Evolutionary conservation across 1,284 basidiomycete species (phyloP).

Genomic region (Leccinum fallax): DNA sequence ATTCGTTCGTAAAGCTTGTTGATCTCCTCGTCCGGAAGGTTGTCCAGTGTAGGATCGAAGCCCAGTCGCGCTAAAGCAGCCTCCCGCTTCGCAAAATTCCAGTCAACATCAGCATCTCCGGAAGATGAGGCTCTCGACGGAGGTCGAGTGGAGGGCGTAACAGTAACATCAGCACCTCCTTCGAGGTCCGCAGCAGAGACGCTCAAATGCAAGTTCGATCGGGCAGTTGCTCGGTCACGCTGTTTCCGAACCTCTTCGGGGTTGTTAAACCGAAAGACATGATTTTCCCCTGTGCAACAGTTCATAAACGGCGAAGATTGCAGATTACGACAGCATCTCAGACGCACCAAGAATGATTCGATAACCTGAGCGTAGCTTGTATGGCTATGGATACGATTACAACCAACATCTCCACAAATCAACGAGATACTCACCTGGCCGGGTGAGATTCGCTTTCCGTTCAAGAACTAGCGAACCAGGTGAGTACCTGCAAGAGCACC

Average conservation of each 20-base stretch:
- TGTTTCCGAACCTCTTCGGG: constrained; percentile 93
- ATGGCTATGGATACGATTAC: constrained; percentile 50
- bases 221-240: constrained; percentile 74
- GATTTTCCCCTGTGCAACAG: constrained; percentile 76
- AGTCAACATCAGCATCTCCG: constrained; percentile 81
- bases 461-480: constrained; percentile 67
- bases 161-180: constrained; percentile 42
- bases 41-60: constrained; percentile 84
- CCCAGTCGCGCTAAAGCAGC: constrained; percentile 85
- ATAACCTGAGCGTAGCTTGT: constrained; percentile 89
- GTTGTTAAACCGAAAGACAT: constrained; percentile 98
- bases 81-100: constrained; percentile 92
- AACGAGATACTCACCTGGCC: constrained; percentile 57
- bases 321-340: constrained; percentile 6
- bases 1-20: constrained; percentile 93
- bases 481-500: constrained; percentile 6
- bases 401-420: constrained; percentile 18
- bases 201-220: constrained; percentile 67
- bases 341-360: constrained; percentile 88
- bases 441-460: constrained; percentile 84
- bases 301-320: constrained; percentile 6
- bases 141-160: constrained; percentile 59
- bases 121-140: constrained; percentile 72
- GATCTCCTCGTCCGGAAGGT: constrained; percentile 89
- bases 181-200: constrained; percentile 67